Conservation (phyloP, 768 basidiomycete genomes). For the Lactifluus hygrophoroides region DNA sequence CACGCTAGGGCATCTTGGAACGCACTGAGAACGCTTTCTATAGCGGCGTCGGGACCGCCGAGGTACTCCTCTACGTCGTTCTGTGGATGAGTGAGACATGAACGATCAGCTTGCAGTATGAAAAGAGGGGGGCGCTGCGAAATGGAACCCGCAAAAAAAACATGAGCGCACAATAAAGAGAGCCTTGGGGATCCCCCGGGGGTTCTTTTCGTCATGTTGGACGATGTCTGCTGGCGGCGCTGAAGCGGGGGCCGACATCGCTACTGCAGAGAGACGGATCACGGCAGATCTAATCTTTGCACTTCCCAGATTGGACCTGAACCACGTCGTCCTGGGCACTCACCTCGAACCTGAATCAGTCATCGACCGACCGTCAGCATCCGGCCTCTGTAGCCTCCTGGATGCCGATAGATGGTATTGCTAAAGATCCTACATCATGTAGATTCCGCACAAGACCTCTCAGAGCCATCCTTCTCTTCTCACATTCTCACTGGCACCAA, state of each 20-base stretch:
- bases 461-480: no score
- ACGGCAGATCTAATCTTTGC: constrained; percentile 1
- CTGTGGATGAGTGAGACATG: constrained; percentile 32
- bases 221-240: constrained; percentile 23
- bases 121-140: background rate
- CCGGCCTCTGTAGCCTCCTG: no score
- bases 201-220: constrained; percentile 48
- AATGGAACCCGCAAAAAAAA: background rate
- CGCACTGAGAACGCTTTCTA: constrained; percentile 66
- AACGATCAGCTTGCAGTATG: background rate
- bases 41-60: constrained; percentile 65
- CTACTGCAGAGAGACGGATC: background rate
- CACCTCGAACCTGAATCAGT: no score
- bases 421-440: no score
- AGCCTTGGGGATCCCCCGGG: constrained; percentile 90
- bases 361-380: no score
- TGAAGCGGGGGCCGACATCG: constrained; percentile 17
- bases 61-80: constrained; percentile 82
- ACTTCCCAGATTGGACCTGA: no score
- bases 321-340: no score
- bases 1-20: constrained; percentile 95
- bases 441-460: no score
- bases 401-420: no score
- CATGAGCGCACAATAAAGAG: constrained; percentile 74
- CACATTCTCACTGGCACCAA: no score